Conservation (phyloP, 1,139 yeast species). For the Saccharomycopsis crataegensis region DNA sequence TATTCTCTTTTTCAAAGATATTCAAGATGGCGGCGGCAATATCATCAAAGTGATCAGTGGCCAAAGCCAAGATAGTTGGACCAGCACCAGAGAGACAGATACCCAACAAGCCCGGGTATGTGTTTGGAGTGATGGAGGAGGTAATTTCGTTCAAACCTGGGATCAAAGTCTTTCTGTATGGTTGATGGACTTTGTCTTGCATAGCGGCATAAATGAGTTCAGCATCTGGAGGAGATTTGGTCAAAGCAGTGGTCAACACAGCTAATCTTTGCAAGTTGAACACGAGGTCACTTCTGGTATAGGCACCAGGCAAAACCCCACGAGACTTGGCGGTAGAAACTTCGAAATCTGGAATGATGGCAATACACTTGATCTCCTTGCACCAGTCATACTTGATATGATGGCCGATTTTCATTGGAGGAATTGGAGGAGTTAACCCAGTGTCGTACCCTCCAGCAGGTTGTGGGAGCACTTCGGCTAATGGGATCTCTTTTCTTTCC, state of each 20-base stretch:
- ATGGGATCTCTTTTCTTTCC: slow-evolving; percentile 71
- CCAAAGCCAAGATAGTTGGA: slow-evolving; percentile 90
- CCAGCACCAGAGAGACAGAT: slow-evolving; percentile 97
- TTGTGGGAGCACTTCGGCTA: slow-evolving; percentile 76
- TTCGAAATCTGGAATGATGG: slow-evolving; percentile 90
- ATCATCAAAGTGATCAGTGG: slow-evolving; percentile 78
- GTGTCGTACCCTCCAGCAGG: slow-evolving; percentile 62
- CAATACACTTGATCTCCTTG: slow-evolving; percentile 72
- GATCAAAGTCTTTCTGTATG: slow-evolving; percentile 81
- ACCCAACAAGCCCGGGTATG: slow-evolving; percentile 82
- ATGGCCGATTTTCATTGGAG: slow-evolving; percentile 85
- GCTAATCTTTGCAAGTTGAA: slow-evolving; percentile 80
- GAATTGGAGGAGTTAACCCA: slow-evolving; percentile 64
- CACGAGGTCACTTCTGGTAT: slow-evolving; percentile 75
- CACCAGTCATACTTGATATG: slow-evolving; percentile 84
- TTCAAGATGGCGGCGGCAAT: slow-evolving; percentile 71
- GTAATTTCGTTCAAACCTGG: slow-evolving; percentile 87
- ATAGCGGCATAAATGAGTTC: slow-evolving; percentile 83
- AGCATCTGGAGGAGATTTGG: slow-evolving; percentile 74
- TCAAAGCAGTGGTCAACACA: slow-evolving; percentile 73
- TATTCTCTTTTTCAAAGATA: slow-evolving; percentile 59
- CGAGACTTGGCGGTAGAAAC: slow-evolving; percentile 88
- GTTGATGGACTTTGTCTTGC: slow-evolving; percentile 96
- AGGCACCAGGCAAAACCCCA: slow-evolving; percentile 76
- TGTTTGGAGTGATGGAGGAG: slow-evolving; percentile 70